These are phyloP conservation scores for Kuraishia borneana DNA, from an alignment of 805 yeast genomes.

Conservation along the genomic window DNA sequence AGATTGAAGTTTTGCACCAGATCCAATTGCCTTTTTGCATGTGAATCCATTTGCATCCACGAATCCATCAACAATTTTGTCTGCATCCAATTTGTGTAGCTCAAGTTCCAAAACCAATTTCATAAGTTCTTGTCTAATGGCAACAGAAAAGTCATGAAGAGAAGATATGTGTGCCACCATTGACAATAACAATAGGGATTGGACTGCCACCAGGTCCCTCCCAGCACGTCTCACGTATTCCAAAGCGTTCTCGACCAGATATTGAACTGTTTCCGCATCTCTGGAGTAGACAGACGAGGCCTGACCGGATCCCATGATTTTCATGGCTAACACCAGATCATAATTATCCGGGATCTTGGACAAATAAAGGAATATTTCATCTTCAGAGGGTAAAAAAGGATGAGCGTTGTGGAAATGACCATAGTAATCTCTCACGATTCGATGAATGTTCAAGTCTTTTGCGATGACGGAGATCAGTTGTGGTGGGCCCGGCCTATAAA, in stretches of 20 bases:
- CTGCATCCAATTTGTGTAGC: conserved; percentile 26
- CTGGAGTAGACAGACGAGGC: conserved; percentile 20
- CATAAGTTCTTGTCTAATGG: conserved; percentile 30
- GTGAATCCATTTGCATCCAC: conserved; percentile 23
- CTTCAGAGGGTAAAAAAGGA: conserved; percentile 33
- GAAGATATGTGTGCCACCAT: conserved; percentile 41
- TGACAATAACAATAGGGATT: conserved; percentile 26
- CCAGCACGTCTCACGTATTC: conserved; percentile 19
- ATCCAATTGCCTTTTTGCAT: conserved; percentile 3
- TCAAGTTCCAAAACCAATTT: conserved; percentile 24
- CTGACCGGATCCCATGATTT: conserved; percentile 38
- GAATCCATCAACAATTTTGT: conserved; percentile 12
- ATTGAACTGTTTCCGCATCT: conserved; percentile 28
- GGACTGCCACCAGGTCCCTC: conserved; percentile 32
- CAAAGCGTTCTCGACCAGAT: conserved; percentile 20
- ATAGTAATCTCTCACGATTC: conserved; percentile 22
- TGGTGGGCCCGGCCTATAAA: conserved; percentile 3
- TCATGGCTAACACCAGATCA: conserved; percentile 35
- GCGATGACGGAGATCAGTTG: conserved; percentile 6
- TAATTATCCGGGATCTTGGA: conserved; percentile 20
- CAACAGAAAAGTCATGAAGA: conserved; percentile 31
- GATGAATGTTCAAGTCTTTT: conserved; percentile 13
- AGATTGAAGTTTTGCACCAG: conserved; percentile 8
- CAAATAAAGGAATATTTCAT: conserved; percentile 23
- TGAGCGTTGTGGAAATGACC: conserved; percentile 27